Evolutionary conservation across 2,329 filamentous ascomycete genomes (phyloP).

Genomic region (Plectosphaerella sp.): DNA sequence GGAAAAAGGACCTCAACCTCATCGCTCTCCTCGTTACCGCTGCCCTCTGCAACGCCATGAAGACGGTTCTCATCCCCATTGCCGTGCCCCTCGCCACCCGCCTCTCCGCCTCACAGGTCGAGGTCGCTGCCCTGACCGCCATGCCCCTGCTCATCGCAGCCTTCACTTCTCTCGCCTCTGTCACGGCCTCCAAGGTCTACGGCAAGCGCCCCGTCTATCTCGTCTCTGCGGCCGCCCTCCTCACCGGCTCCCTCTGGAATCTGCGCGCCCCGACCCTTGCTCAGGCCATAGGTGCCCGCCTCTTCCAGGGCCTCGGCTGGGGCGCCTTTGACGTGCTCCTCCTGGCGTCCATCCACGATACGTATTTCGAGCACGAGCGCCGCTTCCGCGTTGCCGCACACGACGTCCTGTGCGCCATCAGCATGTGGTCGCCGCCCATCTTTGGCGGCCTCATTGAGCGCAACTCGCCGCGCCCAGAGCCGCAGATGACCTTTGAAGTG

Average conservation of each 20-base stretch:
- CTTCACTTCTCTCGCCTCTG: conserved; percentile 35
- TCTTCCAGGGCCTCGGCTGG: conserved; percentile 56
- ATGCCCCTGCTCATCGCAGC: conserved; percentile 47
- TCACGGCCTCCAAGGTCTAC: conserved; percentile 37
- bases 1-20: conserved; percentile 49
- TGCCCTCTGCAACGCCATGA: conserved; percentile 44
- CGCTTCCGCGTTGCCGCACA: conserved; percentile 38
- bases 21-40: conserved; percentile 34
- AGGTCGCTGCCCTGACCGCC: conserved; percentile 45
- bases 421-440: conserved; percentile 50
- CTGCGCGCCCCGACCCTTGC: conserved; percentile 36
- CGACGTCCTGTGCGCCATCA: conserved; percentile 36
- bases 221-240: conserved; percentile 36
- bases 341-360: conserved; percentile 49
- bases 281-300: conserved; percentile 45
- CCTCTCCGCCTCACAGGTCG: conserved; percentile 41
- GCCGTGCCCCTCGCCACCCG: conserved; percentile 36
- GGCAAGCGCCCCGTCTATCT: conserved; percentile 53
- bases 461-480: conserved; percentile 24
- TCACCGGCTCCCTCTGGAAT: conserved; percentile 48
- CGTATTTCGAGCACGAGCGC: conserved; percentile 54
- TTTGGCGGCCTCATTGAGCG: conserved; percentile 45
- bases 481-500: conserved; percentile 46
- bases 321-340: conserved; percentile 53
- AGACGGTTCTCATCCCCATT: conserved; percentile 48